Percentiles rank a stretch among this genome's conserved stretches.
These are phyloP conservation scores for Vitis riparia DNA, from an alignment of 164 flowering plant genomes.

Conservation along the genomic window DNA sequence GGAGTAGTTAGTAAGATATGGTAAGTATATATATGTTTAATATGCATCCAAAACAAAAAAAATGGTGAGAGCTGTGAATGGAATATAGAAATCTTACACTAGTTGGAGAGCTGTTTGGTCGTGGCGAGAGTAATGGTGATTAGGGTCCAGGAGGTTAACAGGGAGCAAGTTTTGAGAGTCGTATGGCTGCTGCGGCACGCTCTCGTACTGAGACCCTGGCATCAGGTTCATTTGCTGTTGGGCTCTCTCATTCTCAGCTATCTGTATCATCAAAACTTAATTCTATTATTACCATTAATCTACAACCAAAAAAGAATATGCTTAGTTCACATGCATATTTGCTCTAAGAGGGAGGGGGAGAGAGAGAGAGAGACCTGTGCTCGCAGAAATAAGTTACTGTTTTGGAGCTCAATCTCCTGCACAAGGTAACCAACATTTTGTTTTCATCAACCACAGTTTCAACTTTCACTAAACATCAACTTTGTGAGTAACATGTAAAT, in stretches of 20 bases:
- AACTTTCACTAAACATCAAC: too few relatives aligned
- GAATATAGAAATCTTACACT: constrained; percentile 17
- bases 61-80: too few relatives aligned
- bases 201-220: constrained; percentile 13
- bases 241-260: constrained; percentile 40
- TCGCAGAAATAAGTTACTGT: constrained; percentile 35
- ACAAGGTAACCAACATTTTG: constrained; percentile 4
- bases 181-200: constrained; percentile 19
- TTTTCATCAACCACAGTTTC: too few relatives aligned
- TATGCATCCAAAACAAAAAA: too few relatives aligned
- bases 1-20: too few relatives aligned
- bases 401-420: constrained; percentile 45
- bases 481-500: too few relatives aligned
- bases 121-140: constrained; percentile 17
- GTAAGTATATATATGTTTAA: too few relatives aligned
- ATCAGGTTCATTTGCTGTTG: constrained; percentile 19
- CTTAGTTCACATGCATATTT: neutral
- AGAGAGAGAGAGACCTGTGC: constrained; percentile 27
- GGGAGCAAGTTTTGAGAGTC: constrained; percentile 27
- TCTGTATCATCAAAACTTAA: constrained; percentile 20
- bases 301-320: neutral
- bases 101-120: constrained; percentile 30
- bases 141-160: constrained; percentile 31
- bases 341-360: neutral
- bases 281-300: too few relatives aligned